Conservation (phyloP, 768 basidiomycete species). For the Mycena metata region DNA sequence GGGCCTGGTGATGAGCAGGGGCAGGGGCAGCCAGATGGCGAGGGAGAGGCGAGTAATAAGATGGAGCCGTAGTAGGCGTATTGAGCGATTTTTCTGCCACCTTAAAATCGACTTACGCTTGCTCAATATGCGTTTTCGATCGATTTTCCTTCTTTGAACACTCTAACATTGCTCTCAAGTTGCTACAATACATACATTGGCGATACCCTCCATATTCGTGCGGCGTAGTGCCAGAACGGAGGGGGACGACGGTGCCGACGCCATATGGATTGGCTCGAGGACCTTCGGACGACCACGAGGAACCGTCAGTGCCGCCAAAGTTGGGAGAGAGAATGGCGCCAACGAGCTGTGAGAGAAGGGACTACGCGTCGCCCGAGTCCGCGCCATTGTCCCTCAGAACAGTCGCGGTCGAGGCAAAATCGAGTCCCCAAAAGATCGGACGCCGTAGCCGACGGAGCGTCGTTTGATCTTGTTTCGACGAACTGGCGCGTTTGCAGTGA, state of each 20-base stretch:
- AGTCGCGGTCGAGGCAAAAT: constrained; percentile 1
- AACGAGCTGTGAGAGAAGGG: constrained; percentile 9
- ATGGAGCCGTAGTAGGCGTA: too few relatives aligned
- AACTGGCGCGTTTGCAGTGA: background rate
- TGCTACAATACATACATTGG: too few relatives aligned
- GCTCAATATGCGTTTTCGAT: too few relatives aligned
- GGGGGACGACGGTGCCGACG: background rate
- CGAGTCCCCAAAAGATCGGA: background rate
- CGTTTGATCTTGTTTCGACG: background rate
- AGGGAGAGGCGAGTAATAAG: too few relatives aligned
- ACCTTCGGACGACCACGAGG: background rate
- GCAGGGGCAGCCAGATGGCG: too few relatives aligned
- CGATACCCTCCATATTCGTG: too few relatives aligned
- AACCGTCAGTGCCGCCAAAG: background rate
- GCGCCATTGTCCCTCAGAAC: background rate
- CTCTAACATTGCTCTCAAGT: too few relatives aligned
- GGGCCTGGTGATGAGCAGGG: constrained; percentile 39
- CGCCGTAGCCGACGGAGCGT: background rate
- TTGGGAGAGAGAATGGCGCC: background rate
- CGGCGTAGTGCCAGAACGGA: background rate
- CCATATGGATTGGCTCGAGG: background rate
- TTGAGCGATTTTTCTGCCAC: constrained; percentile 21
- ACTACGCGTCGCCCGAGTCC: background rate
- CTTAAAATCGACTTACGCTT: too few relatives aligned
- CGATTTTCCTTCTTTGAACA: too few relatives aligned